Evolutionary conservation across 768 basidiomycete genomes (phyloP), one percentile per base, ranked within the genome.

Genomic region (Boletellus ananas): DNA sequence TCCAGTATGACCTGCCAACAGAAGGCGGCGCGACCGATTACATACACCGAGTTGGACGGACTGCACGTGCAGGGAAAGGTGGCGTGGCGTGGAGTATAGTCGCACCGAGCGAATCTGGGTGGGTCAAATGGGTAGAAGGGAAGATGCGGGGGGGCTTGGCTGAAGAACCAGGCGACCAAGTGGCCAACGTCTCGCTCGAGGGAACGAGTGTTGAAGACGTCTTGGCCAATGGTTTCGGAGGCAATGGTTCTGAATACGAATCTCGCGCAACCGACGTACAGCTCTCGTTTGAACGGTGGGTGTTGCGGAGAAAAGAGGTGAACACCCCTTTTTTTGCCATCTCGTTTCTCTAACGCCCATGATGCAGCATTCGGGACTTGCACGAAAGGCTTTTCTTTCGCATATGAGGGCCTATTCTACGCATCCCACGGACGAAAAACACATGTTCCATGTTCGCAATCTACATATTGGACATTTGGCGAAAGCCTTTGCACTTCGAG

Each of bases 381-480:
- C 96, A 16, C 81, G 90, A 25, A 86, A 79, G 58, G 96, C 94
- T 0, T 99, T 87, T 72, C 75, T 83, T 33, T 96, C 95, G 0
- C 93, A 95, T 67, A 84, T 97, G 74, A 81, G 95, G 47, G 96
- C 96, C 0, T 99, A 98, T 68, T 87, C 96, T 27, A 99, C 96
- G 1, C 96, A 99, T 70, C 94, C 96, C 0, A 80, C 88, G 14
- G 84, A 85, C 52, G 96, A 98, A 68, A 99, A 98, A 63, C 85
- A 92, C 56, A 90, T 98, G 45, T 99, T 99, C 75, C 94, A 98
- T 68, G 84, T 97, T 51, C 87, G 88, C 14, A 83, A 95, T 64
- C 77, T 98, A 9, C 96, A 99, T 64, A 79, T 96, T 38, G 96
- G 96, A 2, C 96, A 99, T 72, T 70, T 92, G 40, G 92, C 94